A percentile compares a stretch with the other conserved stretches of the same genome.
phyloP scores from a whole-genome alignment of 345 rosid genomes.

The Eucalyptus decipiens region DNA sequence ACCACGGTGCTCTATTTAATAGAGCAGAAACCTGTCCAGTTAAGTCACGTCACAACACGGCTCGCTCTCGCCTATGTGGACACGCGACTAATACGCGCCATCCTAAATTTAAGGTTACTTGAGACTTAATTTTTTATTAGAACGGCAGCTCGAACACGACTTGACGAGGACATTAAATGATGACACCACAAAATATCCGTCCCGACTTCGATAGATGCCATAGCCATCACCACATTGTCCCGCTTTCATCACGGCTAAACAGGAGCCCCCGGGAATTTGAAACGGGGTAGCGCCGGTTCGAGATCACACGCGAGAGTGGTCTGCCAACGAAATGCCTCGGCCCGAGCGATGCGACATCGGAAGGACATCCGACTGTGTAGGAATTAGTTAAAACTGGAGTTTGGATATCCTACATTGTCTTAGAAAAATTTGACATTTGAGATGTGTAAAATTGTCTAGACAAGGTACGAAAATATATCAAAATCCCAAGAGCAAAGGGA shows the following conservation, averaged over 20 bases:
- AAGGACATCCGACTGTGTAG: neutral
- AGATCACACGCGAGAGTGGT: neutral
- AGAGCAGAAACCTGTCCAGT: neutral
- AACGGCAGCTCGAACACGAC: neutral
- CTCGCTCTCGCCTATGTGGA: neutral
- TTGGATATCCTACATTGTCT: neutral
- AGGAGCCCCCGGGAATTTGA: neutral
- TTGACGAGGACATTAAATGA: neutral
- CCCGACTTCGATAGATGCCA: neutral
- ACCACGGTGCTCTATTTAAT: neutral
- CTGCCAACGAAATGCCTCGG: neutral
- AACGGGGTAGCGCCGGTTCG: neutral
- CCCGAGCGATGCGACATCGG: neutral
- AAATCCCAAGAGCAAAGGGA: neutral
- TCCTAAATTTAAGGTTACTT: neutral
- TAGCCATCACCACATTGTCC: neutral
- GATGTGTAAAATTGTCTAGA: neutral
- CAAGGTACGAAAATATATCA: neutral
- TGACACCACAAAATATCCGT: neutral
- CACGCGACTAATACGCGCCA: accelerated
- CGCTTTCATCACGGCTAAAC: neutral
- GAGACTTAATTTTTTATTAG: neutral
- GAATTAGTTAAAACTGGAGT: neutral
- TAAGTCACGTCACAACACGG: too few species aligned
- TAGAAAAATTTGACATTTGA: neutral